A percentile compares a stretch with the other conserved stretches of the same genome.
These are phyloP conservation scores for Hyaloscypha hepaticicola DNA, from an alignment of 495 filamentous ascomycete species.

Conservation along the genomic window DNA sequence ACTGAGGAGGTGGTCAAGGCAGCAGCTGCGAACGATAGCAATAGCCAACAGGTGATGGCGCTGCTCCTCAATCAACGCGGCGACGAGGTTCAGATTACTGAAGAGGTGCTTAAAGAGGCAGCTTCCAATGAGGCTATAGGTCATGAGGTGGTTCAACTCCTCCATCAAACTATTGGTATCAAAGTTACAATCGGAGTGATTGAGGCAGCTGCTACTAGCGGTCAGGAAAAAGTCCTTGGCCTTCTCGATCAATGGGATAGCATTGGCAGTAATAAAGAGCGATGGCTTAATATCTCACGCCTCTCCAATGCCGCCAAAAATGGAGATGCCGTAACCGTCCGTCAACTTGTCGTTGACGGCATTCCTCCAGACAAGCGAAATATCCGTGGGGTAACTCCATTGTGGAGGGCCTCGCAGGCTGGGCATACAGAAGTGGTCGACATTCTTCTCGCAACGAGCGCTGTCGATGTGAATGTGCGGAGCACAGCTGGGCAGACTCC, in stretches of 20 bases:
- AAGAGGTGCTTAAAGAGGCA: slow-evolving; percentile 8
- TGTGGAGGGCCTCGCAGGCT: neutral
- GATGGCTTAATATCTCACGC: neutral
- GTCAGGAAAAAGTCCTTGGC: neutral
- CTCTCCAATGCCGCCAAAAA: neutral
- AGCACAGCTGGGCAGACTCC: neutral
- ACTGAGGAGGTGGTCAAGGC: slow-evolving; percentile 14
- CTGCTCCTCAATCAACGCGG: slow-evolving; percentile 20
- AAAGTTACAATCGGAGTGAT: slow-evolving; percentile 11
- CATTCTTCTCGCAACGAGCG: neutral
- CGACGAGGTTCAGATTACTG: slow-evolving; percentile 9
- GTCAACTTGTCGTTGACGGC: neutral
- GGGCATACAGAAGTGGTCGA: slow-evolving; percentile 3
- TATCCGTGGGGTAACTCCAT: neutral
- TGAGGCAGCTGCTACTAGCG: neutral
- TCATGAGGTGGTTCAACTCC: slow-evolving; percentile 5
- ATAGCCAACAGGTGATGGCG: slow-evolving; percentile 2
- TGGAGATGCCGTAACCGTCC: neutral
- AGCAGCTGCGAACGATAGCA: slow-evolving; percentile 1
- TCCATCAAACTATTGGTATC: slow-evolving; percentile 1
- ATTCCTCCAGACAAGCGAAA: neutral
- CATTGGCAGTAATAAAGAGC: neutral
- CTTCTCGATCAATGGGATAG: neutral
- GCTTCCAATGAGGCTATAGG: slow-evolving; percentile 1
- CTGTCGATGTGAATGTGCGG: neutral